Evolutionary conservation across 805 yeast species (phyloP), one percentile per base, ranked within the genome.

Genomic region (Saturnispora ahearnii): DNA sequence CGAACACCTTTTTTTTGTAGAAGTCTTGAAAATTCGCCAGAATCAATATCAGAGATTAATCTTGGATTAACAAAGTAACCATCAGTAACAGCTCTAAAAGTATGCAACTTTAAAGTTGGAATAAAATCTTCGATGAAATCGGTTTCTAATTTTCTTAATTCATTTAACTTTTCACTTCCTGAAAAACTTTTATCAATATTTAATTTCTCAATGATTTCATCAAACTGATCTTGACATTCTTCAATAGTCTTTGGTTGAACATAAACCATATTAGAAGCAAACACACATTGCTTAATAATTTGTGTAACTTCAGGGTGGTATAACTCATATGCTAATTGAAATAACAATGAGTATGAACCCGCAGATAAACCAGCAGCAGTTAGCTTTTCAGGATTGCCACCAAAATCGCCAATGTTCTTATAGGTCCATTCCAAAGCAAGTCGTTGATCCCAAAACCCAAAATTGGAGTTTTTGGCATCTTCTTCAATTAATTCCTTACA

Each of bases 291-390:
- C 53, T 71, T 70, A 53, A 72, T 70, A 43, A 70, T 63, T 55
- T 69, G 75, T 11, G 52, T 43, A 3, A 34, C 73, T 31, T 68
- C 64, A 9, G 72, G 71, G 49, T 72, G 68, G 53, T 72, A 72
- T 10, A 69, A 32, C 53, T 72, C 75, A 55, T 71, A 71, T 1
- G 70, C 69, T 30, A 71, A 48, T 55, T 72, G 76, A 54, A 66
- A 69, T 45, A 68, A 68, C 2, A 72, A 63, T 5, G 73, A 67
- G 48, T 69, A 65, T 13, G 72, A 65, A 6, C 81, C 81, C 4
- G 79, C 77, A 33, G 73, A 66, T 41, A 74, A 63, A 5, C 81
- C 81, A 34, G 71, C 67, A 31, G 73, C 60, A 0, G 78, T 68
- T 31, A 77, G 64, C 36, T 61, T 59, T 12, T 61, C 62, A 0